A percentile compares a stretch with the other conserved stretches of the same genome.
phyloP scores from a whole-genome alignment of 805 yeast genomes.

The Lachancea fermentati region DNA sequence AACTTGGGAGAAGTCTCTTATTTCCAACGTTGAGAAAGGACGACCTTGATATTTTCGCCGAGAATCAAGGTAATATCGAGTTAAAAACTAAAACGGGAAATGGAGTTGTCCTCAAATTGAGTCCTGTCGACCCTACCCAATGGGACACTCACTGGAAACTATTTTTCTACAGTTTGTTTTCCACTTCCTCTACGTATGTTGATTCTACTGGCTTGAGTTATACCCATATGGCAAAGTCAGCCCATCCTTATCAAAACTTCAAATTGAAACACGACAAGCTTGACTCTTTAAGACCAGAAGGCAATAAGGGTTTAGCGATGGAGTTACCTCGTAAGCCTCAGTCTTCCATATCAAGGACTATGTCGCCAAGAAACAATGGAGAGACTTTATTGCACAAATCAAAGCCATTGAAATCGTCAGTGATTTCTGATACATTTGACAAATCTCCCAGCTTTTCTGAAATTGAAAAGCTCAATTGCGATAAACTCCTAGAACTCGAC shows the following conservation, averaged over 20 bases:
- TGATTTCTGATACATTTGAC: slow-evolving; percentile 4
- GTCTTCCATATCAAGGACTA: background rate
- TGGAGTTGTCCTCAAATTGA: slow-evolving; percentile 14
- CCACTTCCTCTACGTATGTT: background rate
- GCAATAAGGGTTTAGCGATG: slow-evolving; percentile 15
- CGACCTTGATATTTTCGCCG: slow-evolving; percentile 17
- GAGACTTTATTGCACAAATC: slow-evolving; percentile 17
- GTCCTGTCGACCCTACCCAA: slow-evolving; percentile 19
- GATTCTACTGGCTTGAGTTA: background rate
- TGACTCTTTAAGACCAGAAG: slow-evolving; percentile 11
- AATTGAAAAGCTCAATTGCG: slow-evolving; percentile 22
- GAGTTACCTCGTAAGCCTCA: slow-evolving; percentile 3
- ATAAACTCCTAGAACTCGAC: slow-evolving; percentile 24
- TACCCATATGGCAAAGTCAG: slow-evolving; percentile 11
- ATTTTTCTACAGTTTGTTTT: slow-evolving; percentile 15
- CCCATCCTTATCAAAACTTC: slow-evolving; percentile 15
- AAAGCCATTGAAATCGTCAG: slow-evolving; percentile 16
- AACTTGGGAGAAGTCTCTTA: slow-evolving; percentile 24
- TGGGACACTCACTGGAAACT: slow-evolving; percentile 28
- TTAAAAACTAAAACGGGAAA: slow-evolving; percentile 23
- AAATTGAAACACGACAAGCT: slow-evolving; percentile 17
- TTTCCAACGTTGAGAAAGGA: slow-evolving; percentile 23
- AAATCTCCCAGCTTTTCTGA: slow-evolving; percentile 16
- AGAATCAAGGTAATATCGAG: slow-evolving; percentile 10
- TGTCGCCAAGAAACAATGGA: background rate